These are phyloP conservation scores for Berkeleyomyces basicola DNA, from an alignment of 2,329 filamentous ascomycete genomes.

Conservation along the genomic window DNA sequence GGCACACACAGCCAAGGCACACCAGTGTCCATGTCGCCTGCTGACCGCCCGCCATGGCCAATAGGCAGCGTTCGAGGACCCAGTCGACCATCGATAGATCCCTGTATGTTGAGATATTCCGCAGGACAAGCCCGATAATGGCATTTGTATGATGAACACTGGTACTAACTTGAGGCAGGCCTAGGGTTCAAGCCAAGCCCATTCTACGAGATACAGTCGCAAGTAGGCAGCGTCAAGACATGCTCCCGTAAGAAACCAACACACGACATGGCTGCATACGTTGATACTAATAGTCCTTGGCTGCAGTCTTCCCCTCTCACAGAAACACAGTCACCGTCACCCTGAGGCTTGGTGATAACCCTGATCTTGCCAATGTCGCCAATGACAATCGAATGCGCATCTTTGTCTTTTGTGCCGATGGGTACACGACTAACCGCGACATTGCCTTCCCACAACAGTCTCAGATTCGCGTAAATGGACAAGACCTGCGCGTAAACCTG, in stretches of 20 bases:
- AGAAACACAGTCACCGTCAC: constrained; percentile 27
- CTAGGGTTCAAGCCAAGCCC: constrained; percentile 54
- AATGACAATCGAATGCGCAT: constrained; percentile 48
- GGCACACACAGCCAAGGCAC: neutral
- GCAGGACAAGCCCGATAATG: neutral
- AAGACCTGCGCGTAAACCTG: constrained; percentile 81
- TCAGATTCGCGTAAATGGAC: constrained; percentile 77
- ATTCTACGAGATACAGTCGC: constrained; percentile 58
- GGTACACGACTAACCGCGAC: constrained; percentile 49
- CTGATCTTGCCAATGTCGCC: constrained; percentile 37
- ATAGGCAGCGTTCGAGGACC: neutral
- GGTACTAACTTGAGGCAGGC: neutral
- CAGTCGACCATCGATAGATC: neutral
- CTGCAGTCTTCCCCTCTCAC: constrained; percentile 1
- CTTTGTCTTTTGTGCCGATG: constrained; percentile 68
- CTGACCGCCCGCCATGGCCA: neutral
- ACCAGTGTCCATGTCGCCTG: neutral
- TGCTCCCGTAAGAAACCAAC: constrained; percentile 52
- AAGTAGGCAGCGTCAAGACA: constrained; percentile 46
- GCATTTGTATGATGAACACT: neutral
- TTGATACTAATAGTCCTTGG: neutral
- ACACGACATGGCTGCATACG: neutral
- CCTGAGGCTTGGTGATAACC: constrained; percentile 33
- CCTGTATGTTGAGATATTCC: neutral
- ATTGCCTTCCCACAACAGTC: constrained; percentile 84